These are phyloP conservation scores for Xylariaceae sp. DNA, from an alignment of 2,329 filamentous ascomycete species.

Conservation along the genomic window DNA sequence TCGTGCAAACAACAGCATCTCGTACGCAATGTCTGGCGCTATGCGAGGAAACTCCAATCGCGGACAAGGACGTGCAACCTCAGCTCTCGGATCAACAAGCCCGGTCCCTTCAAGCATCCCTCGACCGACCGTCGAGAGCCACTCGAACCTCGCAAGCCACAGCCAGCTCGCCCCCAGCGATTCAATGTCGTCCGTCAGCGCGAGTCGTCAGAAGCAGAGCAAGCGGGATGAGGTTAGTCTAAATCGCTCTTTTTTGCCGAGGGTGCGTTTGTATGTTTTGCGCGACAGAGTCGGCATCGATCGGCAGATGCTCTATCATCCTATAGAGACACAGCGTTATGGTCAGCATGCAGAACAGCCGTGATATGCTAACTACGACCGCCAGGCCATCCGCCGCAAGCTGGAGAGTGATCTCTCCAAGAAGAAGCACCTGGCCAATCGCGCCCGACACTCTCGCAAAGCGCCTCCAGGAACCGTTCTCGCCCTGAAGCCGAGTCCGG, in stretches of 20 bases:
- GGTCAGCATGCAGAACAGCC: constrained; percentile 4
- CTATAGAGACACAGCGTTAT: constrained; percentile 16
- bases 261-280: constrained; percentile 7
- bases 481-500: constrained; percentile 88
- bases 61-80: constrained; percentile 49
- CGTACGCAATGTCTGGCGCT: constrained; percentile 52
- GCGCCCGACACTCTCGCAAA: constrained; percentile 82
- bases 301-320: constrained; percentile 1
- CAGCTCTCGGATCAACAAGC: constrained; percentile 54
- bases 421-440: constrained; percentile 77
- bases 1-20: constrained; percentile 23
- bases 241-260: constrained; percentile 9
- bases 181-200: constrained; percentile 66
- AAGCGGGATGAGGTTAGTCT: constrained; percentile 92
- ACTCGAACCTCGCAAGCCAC: constrained; percentile 33
- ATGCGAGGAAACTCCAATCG: constrained; percentile 66
- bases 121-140: constrained; percentile 61
- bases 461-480: constrained; percentile 94
- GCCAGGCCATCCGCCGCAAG: constrained; percentile 89
- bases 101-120: constrained; percentile 62
- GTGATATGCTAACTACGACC: constrained; percentile 32
- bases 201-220: constrained; percentile 90
- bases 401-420: constrained; percentile 97
- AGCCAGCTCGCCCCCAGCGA: constrained; percentile 49
- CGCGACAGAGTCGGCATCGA: background rate